Percentiles rank a stretch among this genome's conserved stretches.
These are phyloP conservation scores for Sporobolomyces roseus DNA, from an alignment of 768 basidiomycete genomes.

Conservation along the genomic window DNA sequence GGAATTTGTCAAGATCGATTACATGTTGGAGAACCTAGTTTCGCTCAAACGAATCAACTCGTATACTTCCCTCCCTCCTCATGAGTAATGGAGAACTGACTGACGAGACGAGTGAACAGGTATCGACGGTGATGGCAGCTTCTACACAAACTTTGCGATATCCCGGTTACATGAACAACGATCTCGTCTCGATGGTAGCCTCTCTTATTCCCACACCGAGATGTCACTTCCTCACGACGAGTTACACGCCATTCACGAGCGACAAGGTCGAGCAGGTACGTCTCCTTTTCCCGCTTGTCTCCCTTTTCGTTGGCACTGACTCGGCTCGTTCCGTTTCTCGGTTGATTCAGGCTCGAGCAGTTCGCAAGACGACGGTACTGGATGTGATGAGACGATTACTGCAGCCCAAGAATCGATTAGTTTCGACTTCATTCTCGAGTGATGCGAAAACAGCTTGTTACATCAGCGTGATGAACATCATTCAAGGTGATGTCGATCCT, in stretches of 20 bases:
- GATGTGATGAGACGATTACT: constrained; percentile 97
- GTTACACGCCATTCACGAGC: constrained; percentile 96
- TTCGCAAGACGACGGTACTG: constrained; percentile 90
- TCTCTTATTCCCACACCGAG: constrained; percentile 94
- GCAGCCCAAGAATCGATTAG: constrained; percentile 98
- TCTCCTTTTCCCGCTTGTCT: not conserved
- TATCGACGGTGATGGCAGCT: constrained; percentile 95
- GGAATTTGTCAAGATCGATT: constrained; percentile 89
- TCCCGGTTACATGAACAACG: constrained; percentile 99
- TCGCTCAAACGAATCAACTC: constrained; percentile 87
- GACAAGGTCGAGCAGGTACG: constrained; percentile 91
- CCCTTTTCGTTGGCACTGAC: too few relatives aligned
- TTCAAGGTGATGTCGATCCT: constrained; percentile 96
- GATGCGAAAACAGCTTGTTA: constrained; percentile 68
- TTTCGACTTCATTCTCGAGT: constrained; percentile 85
- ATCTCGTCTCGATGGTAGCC: constrained; percentile 93
- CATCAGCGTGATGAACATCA: constrained; percentile 96
- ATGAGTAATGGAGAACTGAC: constrained; percentile 19
- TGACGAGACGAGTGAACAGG: constrained; percentile 56
- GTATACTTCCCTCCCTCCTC: constrained; percentile 52
- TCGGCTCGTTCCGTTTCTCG: too few relatives aligned
- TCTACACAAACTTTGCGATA: constrained; percentile 95
- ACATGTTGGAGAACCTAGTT: constrained; percentile 67
- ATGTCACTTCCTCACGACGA: constrained; percentile 98
- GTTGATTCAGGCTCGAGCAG: constrained; percentile 97